Percentiles rank a stretch among this genome's conserved stretches.
These are phyloP conservation scores for Phialocephala sp. DNA, from an alignment of 2,329 filamentous ascomycete species.

Conservation along the genomic window DNA sequence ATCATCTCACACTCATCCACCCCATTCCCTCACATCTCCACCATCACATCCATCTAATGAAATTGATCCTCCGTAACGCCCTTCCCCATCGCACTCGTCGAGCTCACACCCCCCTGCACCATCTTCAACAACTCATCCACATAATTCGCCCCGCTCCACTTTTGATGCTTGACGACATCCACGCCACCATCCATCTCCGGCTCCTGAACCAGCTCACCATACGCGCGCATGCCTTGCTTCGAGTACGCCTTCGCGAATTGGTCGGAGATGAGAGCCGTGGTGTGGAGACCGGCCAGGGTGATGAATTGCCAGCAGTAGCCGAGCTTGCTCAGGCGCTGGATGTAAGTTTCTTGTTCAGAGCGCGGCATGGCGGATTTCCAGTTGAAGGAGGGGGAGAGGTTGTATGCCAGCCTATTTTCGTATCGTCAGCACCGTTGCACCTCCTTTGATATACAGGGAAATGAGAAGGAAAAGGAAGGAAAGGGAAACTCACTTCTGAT, in stretches of 20 bases:
- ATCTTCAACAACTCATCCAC: constrained; percentile 96
- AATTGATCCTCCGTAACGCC: constrained; percentile 99
- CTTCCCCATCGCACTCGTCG: constrained; percentile 94
- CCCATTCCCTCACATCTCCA: neutral
- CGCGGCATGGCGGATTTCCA: constrained; percentile 97
- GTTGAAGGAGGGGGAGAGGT: constrained; percentile 98
- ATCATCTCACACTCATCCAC: neutral
- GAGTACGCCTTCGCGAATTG: constrained; percentile 85
- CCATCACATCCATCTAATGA: constrained; percentile 49
- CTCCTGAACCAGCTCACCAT: constrained; percentile 96
- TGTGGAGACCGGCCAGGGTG: constrained; percentile 96
- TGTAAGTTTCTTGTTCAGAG: constrained; percentile 95
- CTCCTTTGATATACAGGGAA: neutral
- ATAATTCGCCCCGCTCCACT: constrained; percentile 96
- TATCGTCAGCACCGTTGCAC: neutral
- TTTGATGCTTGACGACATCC: constrained; percentile 98
- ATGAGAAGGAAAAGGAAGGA: constrained; percentile 1
- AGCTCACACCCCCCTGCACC: constrained; percentile 91
- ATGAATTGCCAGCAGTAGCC: constrained; percentile 99
- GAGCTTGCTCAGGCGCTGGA: constrained; percentile 80
- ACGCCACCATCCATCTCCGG: constrained; percentile 91
- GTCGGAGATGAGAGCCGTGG: constrained; percentile 89
- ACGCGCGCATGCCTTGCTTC: constrained; percentile 88
- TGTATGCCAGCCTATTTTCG: constrained; percentile 81
- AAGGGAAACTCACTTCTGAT: constrained; percentile 80